Percentiles rank a stretch among this genome's conserved stretches.
These are phyloP conservation scores for Fistulinella cinereoalba DNA, from an alignment of 1,284 basidiomycete species.

Conservation along the genomic window DNA sequence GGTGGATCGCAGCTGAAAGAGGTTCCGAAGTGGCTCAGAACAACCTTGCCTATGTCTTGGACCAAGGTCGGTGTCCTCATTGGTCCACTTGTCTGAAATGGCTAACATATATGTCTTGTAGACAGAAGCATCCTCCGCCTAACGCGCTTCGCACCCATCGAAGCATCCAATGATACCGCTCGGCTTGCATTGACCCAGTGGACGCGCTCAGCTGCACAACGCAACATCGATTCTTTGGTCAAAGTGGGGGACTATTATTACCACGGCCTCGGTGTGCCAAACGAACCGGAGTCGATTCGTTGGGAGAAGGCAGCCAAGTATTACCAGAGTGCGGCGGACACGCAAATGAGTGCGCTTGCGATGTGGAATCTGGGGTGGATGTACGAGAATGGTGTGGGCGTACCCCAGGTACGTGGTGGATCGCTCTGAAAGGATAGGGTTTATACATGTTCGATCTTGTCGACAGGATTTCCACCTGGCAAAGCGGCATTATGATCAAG, in stretches of 20 bases:
- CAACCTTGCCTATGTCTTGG: conserved; percentile 90
- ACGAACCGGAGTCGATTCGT: conserved; percentile 57
- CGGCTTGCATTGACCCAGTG: conserved; percentile 86
- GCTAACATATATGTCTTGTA: conserved; percentile 32
- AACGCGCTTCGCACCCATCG: conserved; percentile 65
- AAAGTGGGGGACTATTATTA: conserved; percentile 98
- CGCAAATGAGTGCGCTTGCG: conserved; percentile 86
- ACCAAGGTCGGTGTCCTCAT: conserved; percentile 62
- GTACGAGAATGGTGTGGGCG: conserved; percentile 95
- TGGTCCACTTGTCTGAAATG: neutral
- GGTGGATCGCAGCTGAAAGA: conserved; percentile 91
- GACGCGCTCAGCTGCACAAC: conserved; percentile 91
- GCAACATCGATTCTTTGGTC: conserved; percentile 92
- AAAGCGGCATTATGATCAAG: conserved; percentile 93
- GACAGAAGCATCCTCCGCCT: conserved; percentile 72
- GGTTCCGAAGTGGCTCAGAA: conserved; percentile 94
- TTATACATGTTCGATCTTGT: neutral
- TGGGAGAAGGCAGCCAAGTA: conserved; percentile 89
- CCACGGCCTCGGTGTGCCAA: conserved; percentile 74
- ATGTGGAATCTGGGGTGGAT: conserved; percentile 99
- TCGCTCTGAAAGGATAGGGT: neutral
- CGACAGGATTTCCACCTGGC: conserved; percentile 93
- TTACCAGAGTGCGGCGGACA: conserved; percentile 92
- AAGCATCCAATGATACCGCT: conserved; percentile 75
- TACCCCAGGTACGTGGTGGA: conserved; percentile 61